These are phyloP conservation scores for Fonsecaea nubica DNA, from an alignment of 2,329 filamentous ascomycete species.

Conservation along the genomic window DNA sequence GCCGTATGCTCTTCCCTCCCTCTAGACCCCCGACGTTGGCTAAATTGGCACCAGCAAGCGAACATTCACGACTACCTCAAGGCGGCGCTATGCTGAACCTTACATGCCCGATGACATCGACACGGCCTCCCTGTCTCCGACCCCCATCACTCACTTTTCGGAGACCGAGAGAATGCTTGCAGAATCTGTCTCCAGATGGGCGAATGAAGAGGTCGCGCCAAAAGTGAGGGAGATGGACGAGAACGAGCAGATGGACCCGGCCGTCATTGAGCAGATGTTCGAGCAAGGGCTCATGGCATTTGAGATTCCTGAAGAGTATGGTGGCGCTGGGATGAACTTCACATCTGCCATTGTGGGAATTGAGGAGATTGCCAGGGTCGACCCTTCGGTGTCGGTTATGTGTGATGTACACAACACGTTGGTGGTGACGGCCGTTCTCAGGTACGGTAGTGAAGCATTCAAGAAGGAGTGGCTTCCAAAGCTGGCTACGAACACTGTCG, in stretches of 20 bases:
- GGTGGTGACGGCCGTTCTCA: conserved; percentile 90
- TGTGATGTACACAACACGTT: conserved; percentile 98
- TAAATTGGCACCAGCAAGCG: conserved; percentile 24
- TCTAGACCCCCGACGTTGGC: not conserved
- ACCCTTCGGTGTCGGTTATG: conserved; percentile 93
- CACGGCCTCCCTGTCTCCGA: conserved; percentile 80
- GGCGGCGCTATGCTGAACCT: conserved; percentile 45
- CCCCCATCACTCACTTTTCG: conserved; percentile 89
- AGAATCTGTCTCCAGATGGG: conserved; percentile 89
- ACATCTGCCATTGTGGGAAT: conserved; percentile 95
- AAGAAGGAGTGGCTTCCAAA: conserved; percentile 90
- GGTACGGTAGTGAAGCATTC: conserved; percentile 76
- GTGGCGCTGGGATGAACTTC: conserved; percentile 98
- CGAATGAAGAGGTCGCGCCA: conserved; percentile 83
- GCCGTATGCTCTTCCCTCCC: conserved; percentile 46
- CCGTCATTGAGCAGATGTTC: conserved; percentile 88
- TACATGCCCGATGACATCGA: conserved; percentile 54
- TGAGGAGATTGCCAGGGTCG: conserved; percentile 91
- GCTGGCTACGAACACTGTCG: conserved; percentile 86
- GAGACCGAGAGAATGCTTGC: conserved; percentile 89
- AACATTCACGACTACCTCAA: conserved; percentile 48
- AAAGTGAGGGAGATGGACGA: conserved; percentile 98
- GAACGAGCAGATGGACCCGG: conserved; percentile 88
- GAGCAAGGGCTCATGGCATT: conserved; percentile 97
- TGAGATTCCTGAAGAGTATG: conserved; percentile 96